Conservation (phyloP, 352 stramenopile species). For the Pythium oligandrum region DNA sequence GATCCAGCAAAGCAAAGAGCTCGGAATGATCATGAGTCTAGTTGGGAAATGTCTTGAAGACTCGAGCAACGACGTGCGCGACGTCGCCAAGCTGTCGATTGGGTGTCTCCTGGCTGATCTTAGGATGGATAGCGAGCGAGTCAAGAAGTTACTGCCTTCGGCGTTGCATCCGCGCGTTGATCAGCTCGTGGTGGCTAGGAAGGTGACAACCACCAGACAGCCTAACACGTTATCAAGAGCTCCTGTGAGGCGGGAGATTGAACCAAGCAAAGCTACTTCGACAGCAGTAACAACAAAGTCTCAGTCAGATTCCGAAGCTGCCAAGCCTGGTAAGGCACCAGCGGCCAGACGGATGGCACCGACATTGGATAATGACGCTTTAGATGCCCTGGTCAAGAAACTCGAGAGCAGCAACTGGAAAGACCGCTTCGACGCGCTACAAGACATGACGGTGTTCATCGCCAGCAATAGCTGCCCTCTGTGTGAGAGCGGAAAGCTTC, state of each 20-base stretch:
- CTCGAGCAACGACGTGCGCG: constrained; percentile 72
- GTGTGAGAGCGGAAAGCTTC: constrained; percentile 38
- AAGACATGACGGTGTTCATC: constrained; percentile 35
- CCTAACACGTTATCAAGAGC: background rate
- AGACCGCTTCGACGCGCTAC: constrained; percentile 62
- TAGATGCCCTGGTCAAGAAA: constrained; percentile 35
- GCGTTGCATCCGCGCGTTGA: constrained; percentile 44
- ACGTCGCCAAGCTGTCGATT: constrained; percentile 56
- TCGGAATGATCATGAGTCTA: constrained; percentile 31
- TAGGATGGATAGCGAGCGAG: constrained; percentile 28
- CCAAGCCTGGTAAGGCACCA: background rate
- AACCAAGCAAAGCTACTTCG: constrained; percentile 18
- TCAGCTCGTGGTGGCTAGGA: constrained; percentile 19
- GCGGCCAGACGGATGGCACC: constrained; percentile 1
- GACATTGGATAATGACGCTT: constrained; percentile 27
- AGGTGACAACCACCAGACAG: background rate
- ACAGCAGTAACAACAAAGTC: constrained; percentile 12
- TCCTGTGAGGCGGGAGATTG: too few species aligned
- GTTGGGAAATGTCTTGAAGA: constrained; percentile 67
- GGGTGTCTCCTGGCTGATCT: constrained; percentile 40
- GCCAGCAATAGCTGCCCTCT: constrained; percentile 14
- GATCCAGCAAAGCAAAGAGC: constrained; percentile 32
- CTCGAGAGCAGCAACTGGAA: constrained; percentile 79
- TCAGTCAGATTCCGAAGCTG: background rate
- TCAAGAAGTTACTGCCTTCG: constrained; percentile 53